phyloP scores from a whole-genome alignment of 768 basidiomycete species.

The Termitomyces sp. region DNA sequence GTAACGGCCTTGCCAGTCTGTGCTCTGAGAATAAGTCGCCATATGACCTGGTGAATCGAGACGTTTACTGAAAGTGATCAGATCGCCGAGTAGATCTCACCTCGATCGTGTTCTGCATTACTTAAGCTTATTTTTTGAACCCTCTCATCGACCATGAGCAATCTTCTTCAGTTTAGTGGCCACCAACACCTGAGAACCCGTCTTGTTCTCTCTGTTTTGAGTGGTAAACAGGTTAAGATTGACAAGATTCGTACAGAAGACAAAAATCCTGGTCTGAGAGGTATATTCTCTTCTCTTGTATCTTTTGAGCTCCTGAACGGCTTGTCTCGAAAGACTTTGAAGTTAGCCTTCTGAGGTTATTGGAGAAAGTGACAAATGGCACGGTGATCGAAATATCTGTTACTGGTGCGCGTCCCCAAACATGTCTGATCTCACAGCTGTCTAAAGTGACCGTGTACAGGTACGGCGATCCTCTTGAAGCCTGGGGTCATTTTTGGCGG shows the following conservation, averaged over 20 bases:
- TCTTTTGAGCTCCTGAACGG: slow-evolving; percentile 1
- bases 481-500: slow-evolving; percentile 92
- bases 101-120: slow-evolving; percentile 14
- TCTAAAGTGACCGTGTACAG: slow-evolving; percentile 30
- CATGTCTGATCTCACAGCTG: background rate
- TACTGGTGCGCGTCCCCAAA: slow-evolving; percentile 56
- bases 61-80: background rate
- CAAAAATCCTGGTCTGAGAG: slow-evolving; percentile 92
- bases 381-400: slow-evolving; percentile 94
- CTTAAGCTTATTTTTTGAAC: slow-evolving; percentile 16
- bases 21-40: slow-evolving; percentile 5
- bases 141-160: slow-evolving; percentile 29
- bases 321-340: slow-evolving; percentile 66
- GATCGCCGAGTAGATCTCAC: slow-evolving; percentile 1
- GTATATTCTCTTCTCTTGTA: slow-evolving; percentile 28
- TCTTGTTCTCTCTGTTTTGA: slow-evolving; percentile 84
- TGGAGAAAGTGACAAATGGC: slow-evolving; percentile 93
- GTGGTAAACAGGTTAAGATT: slow-evolving; percentile 79
- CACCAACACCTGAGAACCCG: slow-evolving; percentile 82
- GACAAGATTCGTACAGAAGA: slow-evolving; percentile 88
- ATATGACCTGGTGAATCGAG: background rate
- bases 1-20: slow-evolving; percentile 58
- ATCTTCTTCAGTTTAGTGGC: slow-evolving; percentile 61
- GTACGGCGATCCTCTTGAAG: slow-evolving; percentile 87
- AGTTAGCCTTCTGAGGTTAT: slow-evolving; percentile 77